phyloP scores from a whole-genome alignment of 2,329 filamentous ascomycete genomes.

The Hypomyces perniciosus region DNA sequence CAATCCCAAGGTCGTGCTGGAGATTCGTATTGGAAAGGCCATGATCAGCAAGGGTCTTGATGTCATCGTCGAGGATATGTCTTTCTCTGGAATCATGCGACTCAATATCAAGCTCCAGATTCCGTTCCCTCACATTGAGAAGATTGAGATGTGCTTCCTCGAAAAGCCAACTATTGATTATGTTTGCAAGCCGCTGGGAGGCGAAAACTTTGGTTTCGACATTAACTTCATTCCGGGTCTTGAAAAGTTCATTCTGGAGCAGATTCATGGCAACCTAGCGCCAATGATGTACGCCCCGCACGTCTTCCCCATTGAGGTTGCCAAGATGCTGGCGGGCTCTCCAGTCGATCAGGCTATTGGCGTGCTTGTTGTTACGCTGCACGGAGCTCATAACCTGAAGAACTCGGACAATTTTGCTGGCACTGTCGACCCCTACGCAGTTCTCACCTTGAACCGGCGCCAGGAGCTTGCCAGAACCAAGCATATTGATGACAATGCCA shows the following conservation, averaged over 20 bases:
- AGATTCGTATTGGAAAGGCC: slow-evolving; percentile 90
- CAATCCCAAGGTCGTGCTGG: slow-evolving; percentile 93
- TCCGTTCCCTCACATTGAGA: slow-evolving; percentile 91
- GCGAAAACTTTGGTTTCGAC: slow-evolving; percentile 92
- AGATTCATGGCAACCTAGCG: slow-evolving; percentile 86
- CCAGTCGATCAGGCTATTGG: slow-evolving; percentile 94
- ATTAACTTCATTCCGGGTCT: slow-evolving; percentile 98
- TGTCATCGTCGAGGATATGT: slow-evolving; percentile 96
- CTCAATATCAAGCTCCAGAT: slow-evolving; percentile 97
- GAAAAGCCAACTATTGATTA: slow-evolving; percentile 89
- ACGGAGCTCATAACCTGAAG: slow-evolving; percentile 87
- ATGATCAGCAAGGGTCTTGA: slow-evolving; percentile 96
- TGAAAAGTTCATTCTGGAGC: slow-evolving; percentile 88
- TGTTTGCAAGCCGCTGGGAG: slow-evolving; percentile 93
- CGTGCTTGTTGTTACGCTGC: slow-evolving; percentile 83
- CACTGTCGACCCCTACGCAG: slow-evolving; percentile 83
- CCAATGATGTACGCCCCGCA: slow-evolving; percentile 99
- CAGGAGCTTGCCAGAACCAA: slow-evolving; percentile 82
- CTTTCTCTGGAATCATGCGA: slow-evolving; percentile 91
- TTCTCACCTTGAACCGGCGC: slow-evolving; percentile 78
- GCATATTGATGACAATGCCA: slow-evolving; percentile 74
- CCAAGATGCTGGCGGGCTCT: slow-evolving; percentile 93
- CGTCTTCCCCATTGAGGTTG: slow-evolving; percentile 96
- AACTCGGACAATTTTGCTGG: slow-evolving; percentile 92
- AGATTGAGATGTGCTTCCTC: slow-evolving; percentile 90